These are phyloP conservation scores for Pythium rhizo-oryzae DNA, from an alignment of 352 stramenopile species.

Conservation along the genomic window DNA sequence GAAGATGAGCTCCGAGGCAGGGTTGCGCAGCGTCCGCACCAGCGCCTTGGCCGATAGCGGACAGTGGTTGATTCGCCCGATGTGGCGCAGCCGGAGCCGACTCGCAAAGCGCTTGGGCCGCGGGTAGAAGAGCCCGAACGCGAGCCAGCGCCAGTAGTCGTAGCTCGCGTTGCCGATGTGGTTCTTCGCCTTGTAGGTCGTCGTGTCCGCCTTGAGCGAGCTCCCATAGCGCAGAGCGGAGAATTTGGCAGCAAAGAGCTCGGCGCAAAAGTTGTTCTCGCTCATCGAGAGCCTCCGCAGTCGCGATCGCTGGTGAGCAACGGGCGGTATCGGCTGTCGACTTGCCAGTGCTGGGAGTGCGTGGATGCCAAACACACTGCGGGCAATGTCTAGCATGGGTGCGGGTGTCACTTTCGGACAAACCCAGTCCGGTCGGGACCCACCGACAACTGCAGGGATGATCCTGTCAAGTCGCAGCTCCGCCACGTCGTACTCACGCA, in stretches of 20 bases:
- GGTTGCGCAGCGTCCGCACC: slow-evolving; percentile 8
- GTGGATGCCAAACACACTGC: not conserved
- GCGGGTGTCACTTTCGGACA: not conserved
- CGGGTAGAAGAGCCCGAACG: slow-evolving; percentile 28
- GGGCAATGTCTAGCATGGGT: slow-evolving; percentile 1
- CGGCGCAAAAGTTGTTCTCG: not conserved
- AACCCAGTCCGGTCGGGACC: not conserved
- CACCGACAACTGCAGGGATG: not conserved
- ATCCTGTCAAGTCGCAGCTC: slow-evolving; percentile 1
- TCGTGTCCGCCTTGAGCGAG: slow-evolving; percentile 4
- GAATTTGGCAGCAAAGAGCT: slow-evolving; percentile 7
- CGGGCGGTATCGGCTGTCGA: not conserved
- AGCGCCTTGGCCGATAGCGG: not conserved
- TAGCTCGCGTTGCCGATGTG: not conserved
- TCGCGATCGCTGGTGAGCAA: not conserved
- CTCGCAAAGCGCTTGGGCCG: slow-evolving; percentile 17
- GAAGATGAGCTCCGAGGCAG: slow-evolving; percentile 9
- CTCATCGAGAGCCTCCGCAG: slow-evolving; percentile 12
- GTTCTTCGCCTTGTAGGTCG: not conserved
- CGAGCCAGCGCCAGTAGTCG: slow-evolving; percentile 25
- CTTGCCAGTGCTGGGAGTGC: not conserved
- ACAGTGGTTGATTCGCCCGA: not conserved
- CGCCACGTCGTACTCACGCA: slow-evolving; percentile 2
- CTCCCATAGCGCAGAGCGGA: slow-evolving; percentile 16
- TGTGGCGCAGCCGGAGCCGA: slow-evolving; percentile 8